Evolutionary conservation across 2,329 filamentous ascomycete genomes (phyloP).

Genomic region (Incumbomyces lentus): DNA sequence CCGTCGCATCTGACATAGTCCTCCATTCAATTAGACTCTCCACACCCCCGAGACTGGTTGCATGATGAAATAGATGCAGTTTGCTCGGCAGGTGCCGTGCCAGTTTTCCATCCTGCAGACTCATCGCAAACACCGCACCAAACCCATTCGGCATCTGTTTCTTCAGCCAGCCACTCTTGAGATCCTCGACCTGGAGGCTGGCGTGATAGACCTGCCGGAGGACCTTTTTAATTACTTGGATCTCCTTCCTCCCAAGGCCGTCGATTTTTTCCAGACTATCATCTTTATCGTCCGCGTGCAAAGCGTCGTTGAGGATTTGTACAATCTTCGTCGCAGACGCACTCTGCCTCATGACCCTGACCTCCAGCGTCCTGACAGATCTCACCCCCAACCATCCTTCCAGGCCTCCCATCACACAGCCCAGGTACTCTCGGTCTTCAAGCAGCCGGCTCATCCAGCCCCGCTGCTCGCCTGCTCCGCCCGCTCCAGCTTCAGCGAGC

Average conservation of each 20-base stretch:
- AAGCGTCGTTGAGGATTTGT: constrained; percentile 52
- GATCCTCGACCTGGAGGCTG: constrained; percentile 60
- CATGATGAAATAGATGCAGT: constrained; percentile 79
- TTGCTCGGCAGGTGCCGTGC: constrained; percentile 67
- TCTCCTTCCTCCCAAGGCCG: constrained; percentile 31
- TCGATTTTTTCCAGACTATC: constrained; percentile 21
- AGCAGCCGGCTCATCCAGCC: constrained; percentile 53
- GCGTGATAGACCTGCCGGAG: constrained; percentile 63
- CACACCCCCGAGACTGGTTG: constrained; percentile 84
- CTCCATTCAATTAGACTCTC: constrained; percentile 97
- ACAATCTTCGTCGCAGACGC: constrained; percentile 60
- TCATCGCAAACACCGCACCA: constrained; percentile 76
- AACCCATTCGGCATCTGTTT: constrained; percentile 87
- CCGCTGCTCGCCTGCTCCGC: constrained; percentile 23
- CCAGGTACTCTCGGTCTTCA: constrained; percentile 64
- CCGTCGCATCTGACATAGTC: constrained; percentile 66
- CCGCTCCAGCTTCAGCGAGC: background rate
- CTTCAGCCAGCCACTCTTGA: constrained; percentile 56
- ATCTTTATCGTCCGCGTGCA: constrained; percentile 30
- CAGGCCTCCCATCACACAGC: constrained; percentile 75
- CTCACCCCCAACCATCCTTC: constrained; percentile 88
- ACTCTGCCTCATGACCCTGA: constrained; percentile 70
- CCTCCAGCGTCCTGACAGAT: constrained; percentile 72
- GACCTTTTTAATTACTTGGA: constrained; percentile 39
- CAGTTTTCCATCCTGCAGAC: constrained; percentile 47